Conservation (phyloP, 2,329 filamentous ascomycete species). For the Canariomyces notabilis region DNA sequence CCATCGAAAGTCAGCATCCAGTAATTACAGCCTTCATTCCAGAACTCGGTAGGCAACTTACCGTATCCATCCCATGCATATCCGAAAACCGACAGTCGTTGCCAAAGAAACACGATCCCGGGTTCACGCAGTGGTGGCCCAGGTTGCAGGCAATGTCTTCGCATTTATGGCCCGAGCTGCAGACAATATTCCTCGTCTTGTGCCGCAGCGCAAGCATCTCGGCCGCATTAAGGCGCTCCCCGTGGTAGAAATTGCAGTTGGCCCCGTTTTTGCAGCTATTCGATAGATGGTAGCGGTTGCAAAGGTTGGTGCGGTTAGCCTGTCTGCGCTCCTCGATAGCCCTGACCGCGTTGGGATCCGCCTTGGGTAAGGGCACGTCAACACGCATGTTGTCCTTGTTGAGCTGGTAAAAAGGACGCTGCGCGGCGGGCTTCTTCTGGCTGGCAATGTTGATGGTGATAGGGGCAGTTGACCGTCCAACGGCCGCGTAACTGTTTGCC, state of each 20-base stretch:
- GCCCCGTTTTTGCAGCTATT: slow-evolving; percentile 19
- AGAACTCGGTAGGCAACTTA: slow-evolving; percentile 8
- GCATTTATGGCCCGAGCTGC: slow-evolving; percentile 16
- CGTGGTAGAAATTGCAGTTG: slow-evolving; percentile 21
- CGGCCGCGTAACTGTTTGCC: slow-evolving; percentile 22
- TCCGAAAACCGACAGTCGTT: slow-evolving; percentile 21
- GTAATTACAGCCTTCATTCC: neutral
- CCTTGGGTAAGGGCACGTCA: slow-evolving; percentile 27
- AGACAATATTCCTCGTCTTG: slow-evolving; percentile 20
- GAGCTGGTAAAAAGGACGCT: slow-evolving; percentile 26
- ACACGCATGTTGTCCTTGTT: slow-evolving; percentile 31
- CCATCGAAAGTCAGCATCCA: slow-evolving; percentile 2
- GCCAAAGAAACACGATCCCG: slow-evolving; percentile 20
- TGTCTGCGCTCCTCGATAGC: slow-evolving; percentile 19
- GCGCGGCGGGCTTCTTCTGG: slow-evolving; percentile 17
- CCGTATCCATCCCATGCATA: slow-evolving; percentile 24
- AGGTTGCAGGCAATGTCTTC: slow-evolving; percentile 18
- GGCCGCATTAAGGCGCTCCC: slow-evolving; percentile 13
- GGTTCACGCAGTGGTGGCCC: slow-evolving; percentile 24
- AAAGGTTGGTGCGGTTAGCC: slow-evolving; percentile 23
- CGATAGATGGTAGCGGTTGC: slow-evolving; percentile 24
- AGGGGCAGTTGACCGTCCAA: slow-evolving; percentile 17
- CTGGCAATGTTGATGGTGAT: slow-evolving; percentile 28
- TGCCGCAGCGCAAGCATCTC: slow-evolving; percentile 19
- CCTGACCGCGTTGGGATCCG: slow-evolving; percentile 20